A percentile compares a stretch with the other conserved stretches of the same genome.
Evolutionary conservation across 305 asterid genomes (phyloP).

Genomic region (Solanum chacoense): DNA sequence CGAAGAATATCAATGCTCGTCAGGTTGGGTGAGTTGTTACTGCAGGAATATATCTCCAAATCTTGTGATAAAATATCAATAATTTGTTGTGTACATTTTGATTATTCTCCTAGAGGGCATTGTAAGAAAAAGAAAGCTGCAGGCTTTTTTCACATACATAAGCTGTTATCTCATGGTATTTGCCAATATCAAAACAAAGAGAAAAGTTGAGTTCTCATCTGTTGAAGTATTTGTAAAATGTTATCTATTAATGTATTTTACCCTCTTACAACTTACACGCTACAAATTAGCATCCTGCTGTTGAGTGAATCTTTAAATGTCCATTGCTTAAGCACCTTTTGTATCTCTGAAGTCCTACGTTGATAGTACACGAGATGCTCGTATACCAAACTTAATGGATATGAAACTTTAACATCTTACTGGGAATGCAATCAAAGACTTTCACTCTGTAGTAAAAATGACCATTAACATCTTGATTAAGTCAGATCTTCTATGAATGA

Average conservation of each 20-base stretch:
- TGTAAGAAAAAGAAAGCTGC: not conserved
- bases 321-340: not conserved
- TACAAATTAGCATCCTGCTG: not conserved
- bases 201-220: not conserved
- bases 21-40: not conserved
- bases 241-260: not conserved
- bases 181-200: not conserved
- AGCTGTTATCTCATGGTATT: not conserved
- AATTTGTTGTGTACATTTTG: not conserved
- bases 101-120: not conserved
- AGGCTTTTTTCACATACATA: not conserved
- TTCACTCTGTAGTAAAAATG: not conserved
- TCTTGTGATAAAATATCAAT: not conserved
- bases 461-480: not conserved
- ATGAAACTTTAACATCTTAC: not conserved
- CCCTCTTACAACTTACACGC: not conserved
- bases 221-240: not conserved
- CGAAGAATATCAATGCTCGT: not conserved
- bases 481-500: not conserved
- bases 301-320: not conserved
- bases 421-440: not conserved
- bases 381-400: not conserved
- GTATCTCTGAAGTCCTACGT: not conserved
- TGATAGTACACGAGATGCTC: not conserved
- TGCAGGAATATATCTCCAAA: not conserved